Conservation (phyloP, 768 basidiomycete genomes). For the Russula griseocarnosa region DNA sequence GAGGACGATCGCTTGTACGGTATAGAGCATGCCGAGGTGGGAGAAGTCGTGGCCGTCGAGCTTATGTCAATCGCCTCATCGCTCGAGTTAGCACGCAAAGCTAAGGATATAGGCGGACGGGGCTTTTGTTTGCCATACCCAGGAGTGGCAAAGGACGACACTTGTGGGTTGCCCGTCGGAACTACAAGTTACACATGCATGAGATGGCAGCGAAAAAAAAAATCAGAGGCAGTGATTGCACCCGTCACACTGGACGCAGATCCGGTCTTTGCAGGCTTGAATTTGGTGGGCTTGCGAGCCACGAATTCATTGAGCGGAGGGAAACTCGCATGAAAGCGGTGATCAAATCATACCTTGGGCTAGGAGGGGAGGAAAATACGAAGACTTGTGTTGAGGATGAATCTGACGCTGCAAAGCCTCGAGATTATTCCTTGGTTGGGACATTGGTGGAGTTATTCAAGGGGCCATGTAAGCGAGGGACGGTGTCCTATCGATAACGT, state of each 20-base stretch:
- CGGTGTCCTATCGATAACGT: conserved; percentile 15
- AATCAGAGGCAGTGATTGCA: background rate
- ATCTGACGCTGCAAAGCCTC: conserved; percentile 24
- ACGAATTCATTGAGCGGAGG: background rate
- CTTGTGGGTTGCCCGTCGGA: background rate
- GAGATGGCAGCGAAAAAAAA: background rate
- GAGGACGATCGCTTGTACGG: conserved; percentile 18
- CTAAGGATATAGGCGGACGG: background rate
- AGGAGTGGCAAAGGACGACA: conserved; percentile 17
- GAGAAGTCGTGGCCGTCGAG: conserved; percentile 16
- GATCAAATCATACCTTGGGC: conserved; percentile 18
- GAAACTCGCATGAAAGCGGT: background rate
- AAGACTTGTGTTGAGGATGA: conserved; percentile 16
- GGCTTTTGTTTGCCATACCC: conserved; percentile 22
- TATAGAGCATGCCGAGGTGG: conserved; percentile 6
- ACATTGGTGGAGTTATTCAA: conserved; percentile 20
- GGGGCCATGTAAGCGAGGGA: conserved; percentile 1
- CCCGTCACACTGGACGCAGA: background rate
- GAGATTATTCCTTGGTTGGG: conserved; percentile 29
- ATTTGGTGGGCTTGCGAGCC: conserved; percentile 21
- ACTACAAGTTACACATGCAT: background rate
- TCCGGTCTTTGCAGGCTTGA: conserved; percentile 27
- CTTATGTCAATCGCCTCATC: conserved; percentile 25
- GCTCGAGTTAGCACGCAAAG: conserved; percentile 5
- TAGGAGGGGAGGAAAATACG: conserved; percentile 17